Evolutionary conservation across 228 moss, liverwort and hornwort species (phyloP), one percentile per base, ranked within the genome.

Genomic region (Sphagnum fallax): DNA sequence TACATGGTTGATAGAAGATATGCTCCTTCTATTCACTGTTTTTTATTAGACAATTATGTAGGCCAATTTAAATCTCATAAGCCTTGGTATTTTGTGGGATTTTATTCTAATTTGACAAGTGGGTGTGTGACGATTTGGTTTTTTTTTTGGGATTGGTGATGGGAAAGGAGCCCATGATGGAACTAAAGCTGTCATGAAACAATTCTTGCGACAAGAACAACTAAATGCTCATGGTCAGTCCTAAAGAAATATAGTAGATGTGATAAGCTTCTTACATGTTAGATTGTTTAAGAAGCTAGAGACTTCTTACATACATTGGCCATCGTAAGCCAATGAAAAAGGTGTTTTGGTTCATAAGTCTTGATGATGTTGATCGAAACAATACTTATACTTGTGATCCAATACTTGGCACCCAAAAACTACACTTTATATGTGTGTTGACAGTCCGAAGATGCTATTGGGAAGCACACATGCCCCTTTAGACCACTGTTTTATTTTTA

Each of bases 111-210:
- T 66, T 10, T 49, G 5, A 5, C 8, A 5, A 47, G 65, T 5
- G 65, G 65, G 0, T 48, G 47, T 50, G 48, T 0, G 5, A 18
- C 50, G 65, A 66, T 50, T 18, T 66, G 65, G 65, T n/a, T 18
- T 4, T 66, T 66, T n/a, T 11, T 49, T 66, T 5, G 5, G 5
- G 11, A 48, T 47, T 18, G 6, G 32, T 10, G 5, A 66, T 66
- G 5, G 65, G 10, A 66, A 66, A 66, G 65, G 16, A 10, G 65
- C 47, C 48, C 65, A 66, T 18, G 65, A 66, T 48, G 32, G 65
- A 6, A 5, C 4, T 16, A 50, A 4, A 0, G 4, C 4, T 66
- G 1, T 48, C 5, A 13, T 66, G 0, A 66, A 66, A 1, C 5
- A 48, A 4, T 48, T 48, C 6, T 49, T 66, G 16, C 5, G 65